Evolutionary conservation across 768 basidiomycete species (phyloP), one percentile per base, ranked within the genome.

Genomic region (Mycena crocata): DNA sequence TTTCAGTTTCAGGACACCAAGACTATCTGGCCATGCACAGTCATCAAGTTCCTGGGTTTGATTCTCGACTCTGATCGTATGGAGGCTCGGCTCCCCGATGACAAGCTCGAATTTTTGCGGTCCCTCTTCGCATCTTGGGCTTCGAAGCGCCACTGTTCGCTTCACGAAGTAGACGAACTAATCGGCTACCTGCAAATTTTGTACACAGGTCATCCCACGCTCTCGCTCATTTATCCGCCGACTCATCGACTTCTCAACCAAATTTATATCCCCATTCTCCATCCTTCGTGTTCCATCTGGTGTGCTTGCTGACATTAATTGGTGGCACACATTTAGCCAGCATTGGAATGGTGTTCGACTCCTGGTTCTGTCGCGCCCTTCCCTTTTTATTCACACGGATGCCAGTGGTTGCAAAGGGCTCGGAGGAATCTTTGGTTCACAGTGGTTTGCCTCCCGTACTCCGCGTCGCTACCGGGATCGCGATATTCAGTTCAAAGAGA

Each of bases 401-500:
- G 77, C 78, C 0, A 80, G 79, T 39, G 76, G 13, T 21, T 40
- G 56, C 26, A 76, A 77, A 75, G 79, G 7, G 45, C 72, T 55
- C 70, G 66, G 39, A 65, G 67, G 5, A 15, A 54, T 26, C 17
- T 21, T 1, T 78, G 77, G 76, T 80, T 78, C 66, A 68, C 75
- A 21, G 15, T 40, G 40, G 40, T 40, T 40, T 17, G 40, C 40
- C 0, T 50, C 71, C 1, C 61, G 71, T 0, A 34, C 64, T 14
- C 76, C 80, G 24, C 55, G 73, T 0, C 75, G 72, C 35, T 73
- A 68, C 37, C 71, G 71, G 19, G 21, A 24, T 0, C 35, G 55
- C 0, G 72, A 80, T 51, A 80, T 81, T 17, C 76, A 79, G 55
- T 76, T 78, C 69, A 81, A 81, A 57, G 79, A 80, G 58, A 51